Evolutionary conservation across 176 grass and related monocot genomes (phyloP), one percentile per base, ranked within the genome.

Genomic region (Oryza brachyantha): DNA sequence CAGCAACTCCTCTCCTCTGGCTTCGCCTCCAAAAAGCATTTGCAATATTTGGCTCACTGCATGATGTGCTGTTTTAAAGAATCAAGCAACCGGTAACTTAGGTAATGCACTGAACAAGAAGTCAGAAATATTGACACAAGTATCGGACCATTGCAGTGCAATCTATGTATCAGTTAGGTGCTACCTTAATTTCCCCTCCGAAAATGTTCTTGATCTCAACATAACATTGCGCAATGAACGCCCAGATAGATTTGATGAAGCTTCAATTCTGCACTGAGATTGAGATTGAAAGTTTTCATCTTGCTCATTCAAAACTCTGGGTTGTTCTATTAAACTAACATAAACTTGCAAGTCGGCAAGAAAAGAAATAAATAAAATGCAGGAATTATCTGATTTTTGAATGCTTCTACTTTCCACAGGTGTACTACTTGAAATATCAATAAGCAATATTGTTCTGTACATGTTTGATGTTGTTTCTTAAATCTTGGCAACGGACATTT

Each of bases 1-100:
- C 93, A 48, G 88, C 81, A 81, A 95, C 87, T 89, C 86, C 90
- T 93, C 82, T 99, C 72, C 81, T 87, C 55, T 89, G 90, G 81
- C 83, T 95, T 45, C 74, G 87, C 74, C 92, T 88, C 86, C 89
- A 89, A 76, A 93, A 86, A 66, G 86, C 88, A 84, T 99, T 99
- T 75, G 88, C 88, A 83, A 99, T 99, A 60, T 99, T 91, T 34
- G 96, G 88, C 86, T 99, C 96, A 79, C 96, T 99, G 81, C 93
- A 93, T 75, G 96, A 99, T 37, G 84, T 86, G 88, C 96, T 99
- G 70, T 42, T 93, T 76, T 17, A 90, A 52, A 59, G 28, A 74
- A 75, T 25, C 6, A 90, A 52, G 41, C 19, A 74, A 72, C 41
- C 4, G 31, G 34, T 13, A 61, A 19, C 52, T 72, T 72, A 86